Conservation (phyloP, 495 filamentous ascomycete genomes). For the Penicillium roqueforti region DNA sequence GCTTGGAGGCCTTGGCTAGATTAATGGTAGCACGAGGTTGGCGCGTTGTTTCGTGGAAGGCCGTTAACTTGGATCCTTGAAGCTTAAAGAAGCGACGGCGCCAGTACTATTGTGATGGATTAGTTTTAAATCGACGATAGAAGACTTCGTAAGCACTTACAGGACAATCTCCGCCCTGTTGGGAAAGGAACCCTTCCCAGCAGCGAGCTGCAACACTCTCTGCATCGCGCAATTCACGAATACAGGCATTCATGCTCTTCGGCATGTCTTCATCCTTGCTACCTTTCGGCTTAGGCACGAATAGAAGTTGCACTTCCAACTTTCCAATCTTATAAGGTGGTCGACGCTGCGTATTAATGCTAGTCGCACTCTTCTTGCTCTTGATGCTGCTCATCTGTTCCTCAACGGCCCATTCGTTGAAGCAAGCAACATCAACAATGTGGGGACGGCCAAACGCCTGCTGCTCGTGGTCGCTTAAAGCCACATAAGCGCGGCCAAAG, state of each 20-base stretch:
- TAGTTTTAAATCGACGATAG: background rate
- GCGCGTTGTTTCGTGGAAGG: constrained; percentile 91
- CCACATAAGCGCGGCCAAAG: constrained; percentile 89
- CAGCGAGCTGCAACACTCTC: constrained; percentile 65
- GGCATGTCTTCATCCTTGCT: constrained; percentile 94
- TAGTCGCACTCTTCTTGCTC: constrained; percentile 72
- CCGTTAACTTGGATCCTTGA: constrained; percentile 82
- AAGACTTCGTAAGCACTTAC: constrained; percentile 53
- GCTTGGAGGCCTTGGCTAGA: constrained; percentile 83
- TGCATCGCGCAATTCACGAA: constrained; percentile 86
- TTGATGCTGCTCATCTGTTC: constrained; percentile 76
- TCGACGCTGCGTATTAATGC: constrained; percentile 56
- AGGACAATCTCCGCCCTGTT: constrained; percentile 96
- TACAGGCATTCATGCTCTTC: constrained; percentile 94
- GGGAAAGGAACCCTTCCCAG: constrained; percentile 86
- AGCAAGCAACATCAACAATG: constrained; percentile 82
- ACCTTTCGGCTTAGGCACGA: constrained; percentile 86
- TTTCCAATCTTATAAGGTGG: constrained; percentile 95
- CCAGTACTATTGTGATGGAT: constrained; percentile 67
- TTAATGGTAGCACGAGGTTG: constrained; percentile 97
- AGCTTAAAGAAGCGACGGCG: constrained; percentile 96
- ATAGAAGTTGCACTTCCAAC: constrained; percentile 86
- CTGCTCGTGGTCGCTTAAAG: constrained; percentile 85
- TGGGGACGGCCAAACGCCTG: constrained; percentile 82
- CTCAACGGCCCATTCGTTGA: constrained; percentile 97